Conservation (phyloP, 1,284 basidiomycete species). For the Fistulina hepatica region DNA sequence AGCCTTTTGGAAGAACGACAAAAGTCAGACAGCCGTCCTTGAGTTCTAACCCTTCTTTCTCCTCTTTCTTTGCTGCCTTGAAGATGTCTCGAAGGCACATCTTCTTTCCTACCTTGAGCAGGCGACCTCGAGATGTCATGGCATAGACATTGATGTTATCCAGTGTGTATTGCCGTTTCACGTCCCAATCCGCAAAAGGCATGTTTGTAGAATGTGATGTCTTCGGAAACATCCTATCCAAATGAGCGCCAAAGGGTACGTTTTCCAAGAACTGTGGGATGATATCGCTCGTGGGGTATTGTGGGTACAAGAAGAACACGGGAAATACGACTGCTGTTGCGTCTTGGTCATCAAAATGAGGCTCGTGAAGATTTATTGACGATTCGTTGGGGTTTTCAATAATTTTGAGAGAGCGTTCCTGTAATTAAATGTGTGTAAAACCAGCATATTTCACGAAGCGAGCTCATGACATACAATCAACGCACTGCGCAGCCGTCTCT, state of each 20-base stretch:
- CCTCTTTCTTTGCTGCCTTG: conserved; percentile 46
- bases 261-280: conserved; percentile 82
- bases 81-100: conserved; percentile 76
- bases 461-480: conserved; percentile 40
- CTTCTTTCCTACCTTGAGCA: conserved; percentile 86
- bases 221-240: conserved; percentile 76
- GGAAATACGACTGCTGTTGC: conserved; percentile 64
- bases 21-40: conserved; percentile 83
- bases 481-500: conserved; percentile 39
- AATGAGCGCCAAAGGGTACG: conserved; percentile 71
- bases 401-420: conserved; percentile 59
- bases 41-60: conserved; percentile 74
- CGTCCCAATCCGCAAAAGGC: conserved; percentile 69
- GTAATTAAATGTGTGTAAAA: conserved; percentile 10
- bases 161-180: conserved; percentile 58
- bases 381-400: conserved; percentile 50
- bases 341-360: conserved; percentile 55
- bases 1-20: conserved; percentile 76
- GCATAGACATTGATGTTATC: conserved; percentile 73
- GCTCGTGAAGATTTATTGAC: conserved; percentile 41
- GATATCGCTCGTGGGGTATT: conserved; percentile 80
- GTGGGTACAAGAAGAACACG: conserved; percentile 88
- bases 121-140: conserved; percentile 60
- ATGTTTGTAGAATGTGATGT: too few relatives aligned
- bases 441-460: not conserved